phyloP scores from a whole-genome alignment of 495 filamentous ascomycete genomes.

The Lepraria neglecta region DNA sequence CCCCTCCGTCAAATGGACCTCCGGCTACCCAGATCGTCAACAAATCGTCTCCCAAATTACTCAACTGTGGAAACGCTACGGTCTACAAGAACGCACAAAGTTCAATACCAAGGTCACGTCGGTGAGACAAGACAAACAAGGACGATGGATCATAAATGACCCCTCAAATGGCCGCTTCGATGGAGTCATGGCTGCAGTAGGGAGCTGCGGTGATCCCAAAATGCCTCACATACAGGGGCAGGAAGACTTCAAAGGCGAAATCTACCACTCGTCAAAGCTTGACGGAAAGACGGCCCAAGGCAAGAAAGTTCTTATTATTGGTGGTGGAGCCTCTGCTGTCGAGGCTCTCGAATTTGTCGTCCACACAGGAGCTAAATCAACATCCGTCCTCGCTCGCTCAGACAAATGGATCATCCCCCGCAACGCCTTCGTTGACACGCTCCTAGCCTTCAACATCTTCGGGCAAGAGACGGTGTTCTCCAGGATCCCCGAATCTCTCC shows the following conservation, averaged over 20 bases:
- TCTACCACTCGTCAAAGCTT: conserved; percentile 68
- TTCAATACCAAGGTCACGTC: conserved; percentile 65
- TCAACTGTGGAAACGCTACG: conserved; percentile 68
- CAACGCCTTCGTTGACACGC: conserved; percentile 63
- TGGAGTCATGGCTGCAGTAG: conserved; percentile 68
- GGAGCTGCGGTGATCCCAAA: conserved; percentile 73
- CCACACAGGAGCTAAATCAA: conserved; percentile 55
- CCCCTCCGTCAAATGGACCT: conserved; percentile 66
- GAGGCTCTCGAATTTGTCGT: conserved; percentile 79
- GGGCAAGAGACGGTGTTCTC: conserved; percentile 68
- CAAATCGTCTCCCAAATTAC: conserved; percentile 67
- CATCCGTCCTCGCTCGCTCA: conserved; percentile 66
- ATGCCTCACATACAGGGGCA: conserved; percentile 60
- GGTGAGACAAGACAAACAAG: conserved; percentile 59
- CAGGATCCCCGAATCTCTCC: conserved; percentile 69
- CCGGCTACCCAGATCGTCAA: conserved; percentile 65
- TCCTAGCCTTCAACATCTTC: conserved; percentile 72
- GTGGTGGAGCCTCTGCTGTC: conserved; percentile 74
- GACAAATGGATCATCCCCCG: conserved; percentile 90
- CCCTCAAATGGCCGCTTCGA: conserved; percentile 63
- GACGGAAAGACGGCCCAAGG: conserved; percentile 63
- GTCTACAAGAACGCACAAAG: conserved; percentile 59
- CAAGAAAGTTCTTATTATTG: conserved; percentile 69
- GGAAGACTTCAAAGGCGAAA: conserved; percentile 58
- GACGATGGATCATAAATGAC: conserved; percentile 76